A percentile compares a stretch with the other conserved stretches of the same genome.
Evolutionary conservation across 2,329 filamentous ascomycete genomes (phyloP).

Genomic region (Mycosphaerella sp.): DNA sequence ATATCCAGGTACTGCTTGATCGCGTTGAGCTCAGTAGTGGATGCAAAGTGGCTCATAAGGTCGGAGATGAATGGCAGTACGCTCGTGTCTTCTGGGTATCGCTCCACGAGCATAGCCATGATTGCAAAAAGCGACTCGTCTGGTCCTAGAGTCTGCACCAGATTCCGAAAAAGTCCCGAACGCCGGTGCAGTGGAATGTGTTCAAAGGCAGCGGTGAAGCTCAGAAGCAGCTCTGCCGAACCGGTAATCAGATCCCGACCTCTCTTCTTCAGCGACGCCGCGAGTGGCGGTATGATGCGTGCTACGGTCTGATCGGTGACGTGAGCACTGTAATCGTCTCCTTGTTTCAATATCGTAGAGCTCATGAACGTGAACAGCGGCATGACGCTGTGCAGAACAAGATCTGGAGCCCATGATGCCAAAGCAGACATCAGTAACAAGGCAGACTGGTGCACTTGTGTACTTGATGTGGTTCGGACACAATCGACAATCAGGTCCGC

Average conservation of each 20-base stretch:
- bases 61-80: constrained; percentile 69
- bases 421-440: constrained; percentile 81
- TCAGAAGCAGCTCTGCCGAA: constrained; percentile 83
- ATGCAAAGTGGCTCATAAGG: constrained; percentile 64
- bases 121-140: constrained; percentile 85
- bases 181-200: constrained; percentile 87
- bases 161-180: constrained; percentile 72
- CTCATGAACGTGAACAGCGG: constrained; percentile 99
- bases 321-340: constrained; percentile 93
- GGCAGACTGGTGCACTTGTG: constrained; percentile 88
- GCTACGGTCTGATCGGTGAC: constrained; percentile 92
- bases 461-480: constrained; percentile 83
- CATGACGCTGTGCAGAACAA: constrained; percentile 96
- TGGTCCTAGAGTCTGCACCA: constrained; percentile 77
- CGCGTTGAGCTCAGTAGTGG: constrained; percentile 64
- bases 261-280: constrained; percentile 71
- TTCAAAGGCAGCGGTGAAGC: constrained; percentile 93
- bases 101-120: constrained; percentile 82
- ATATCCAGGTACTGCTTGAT: constrained; percentile 71
- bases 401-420: constrained; percentile 78
- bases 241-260: constrained; percentile 74
- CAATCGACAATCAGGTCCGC: constrained; percentile 90
- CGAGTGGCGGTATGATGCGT: constrained; percentile 85
- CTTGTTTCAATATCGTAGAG: constrained; percentile 79
- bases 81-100: constrained; percentile 69